Base-by-base conservation (phyloP, 1,284 basidiomycete species). In the Moniliella sp. region DNA sequence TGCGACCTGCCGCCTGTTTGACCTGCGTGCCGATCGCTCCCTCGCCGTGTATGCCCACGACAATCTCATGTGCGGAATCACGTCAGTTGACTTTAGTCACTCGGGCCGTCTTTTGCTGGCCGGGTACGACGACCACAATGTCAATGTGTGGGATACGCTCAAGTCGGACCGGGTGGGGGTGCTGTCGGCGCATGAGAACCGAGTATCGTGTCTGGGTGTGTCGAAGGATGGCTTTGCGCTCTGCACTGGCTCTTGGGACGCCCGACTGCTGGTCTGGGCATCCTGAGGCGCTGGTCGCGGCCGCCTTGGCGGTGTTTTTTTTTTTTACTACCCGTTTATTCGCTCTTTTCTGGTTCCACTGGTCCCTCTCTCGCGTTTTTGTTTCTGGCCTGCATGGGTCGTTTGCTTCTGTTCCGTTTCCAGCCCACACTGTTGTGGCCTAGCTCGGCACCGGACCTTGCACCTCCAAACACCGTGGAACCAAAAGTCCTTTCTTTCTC, bases 91-190 rank as follows among this genome's bases (percentile, higher is more conserved):
- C 10, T 97, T 99, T 68, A 93, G 84, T 1, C 78, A 81, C 46
- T 93, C 84, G 10, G 88, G 88, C 29, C 78, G 91, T 39, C 78
- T 99, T 49, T 71, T 99, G 29, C 94, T 97, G 54, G 88, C 86
- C 44, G 91, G 88, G 26, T 97, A 94, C 61, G 91, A 99, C 62
- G 88, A 97, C 63, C 93, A 88, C 78, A 94, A 88, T 47, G 84
- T 80, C 69, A 94, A 94, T 58, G 88, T 94, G 29, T 97, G 88
- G 88, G 88, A 99, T 61, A 93, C 86, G 26, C 71, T 97, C 57
- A 91, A 88, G 65, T 88, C 84, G 36, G 88, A 97, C 64, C 76
- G 88, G 36, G 83, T 94, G 18, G 88, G 88, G 39, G 84, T 94
- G 23, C 66, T 99, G 39, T 80, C 83, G 19, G 88, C 86, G 9